Conservation (phyloP, 257 asterid genomes). For the Fraxinus cuspidata region DNA sequence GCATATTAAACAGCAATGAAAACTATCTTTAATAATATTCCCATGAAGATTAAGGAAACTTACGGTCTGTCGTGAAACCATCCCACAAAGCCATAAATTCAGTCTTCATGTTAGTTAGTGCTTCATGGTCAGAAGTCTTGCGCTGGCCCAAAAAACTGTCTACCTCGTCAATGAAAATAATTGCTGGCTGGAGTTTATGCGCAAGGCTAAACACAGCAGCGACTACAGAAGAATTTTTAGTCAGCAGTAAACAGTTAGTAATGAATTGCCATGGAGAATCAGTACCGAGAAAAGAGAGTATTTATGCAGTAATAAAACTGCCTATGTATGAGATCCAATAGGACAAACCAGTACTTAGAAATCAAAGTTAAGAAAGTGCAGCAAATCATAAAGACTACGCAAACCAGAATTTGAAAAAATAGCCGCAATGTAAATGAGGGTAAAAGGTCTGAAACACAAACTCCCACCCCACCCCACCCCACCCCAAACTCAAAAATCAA, state of each 20-base stretch:
- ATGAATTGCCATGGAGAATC: neutral
- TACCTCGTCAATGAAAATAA: conserved; percentile 96
- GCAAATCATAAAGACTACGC: neutral
- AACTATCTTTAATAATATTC: neutral
- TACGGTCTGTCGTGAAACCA: conserved; percentile 95
- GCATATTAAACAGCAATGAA: neutral
- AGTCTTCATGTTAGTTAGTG: conserved; percentile 85
- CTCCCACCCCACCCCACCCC: neutral
- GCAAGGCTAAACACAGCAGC: conserved; percentile 96
- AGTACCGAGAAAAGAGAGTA: neutral
- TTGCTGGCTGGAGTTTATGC: conserved; percentile 94
- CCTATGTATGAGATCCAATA: neutral
- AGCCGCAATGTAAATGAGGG: neutral
- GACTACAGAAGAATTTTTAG: conserved; percentile 50
- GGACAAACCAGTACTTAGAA: neutral
- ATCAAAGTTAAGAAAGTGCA: neutral
- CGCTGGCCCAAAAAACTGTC: conserved; percentile 98
- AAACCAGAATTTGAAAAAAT: neutral
- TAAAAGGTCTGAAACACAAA: neutral
- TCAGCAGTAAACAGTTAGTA: conserved; percentile 12
- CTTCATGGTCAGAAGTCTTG: conserved; percentile 81
- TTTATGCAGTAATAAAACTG: neutral
- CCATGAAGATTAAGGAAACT: conserved; percentile 26
- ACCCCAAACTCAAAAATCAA: neutral
- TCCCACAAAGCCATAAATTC: conserved; percentile 99